Base-by-base conservation (phyloP, 495 filamentous ascomycete species). In the Aspergillus nidulans region DNA sequence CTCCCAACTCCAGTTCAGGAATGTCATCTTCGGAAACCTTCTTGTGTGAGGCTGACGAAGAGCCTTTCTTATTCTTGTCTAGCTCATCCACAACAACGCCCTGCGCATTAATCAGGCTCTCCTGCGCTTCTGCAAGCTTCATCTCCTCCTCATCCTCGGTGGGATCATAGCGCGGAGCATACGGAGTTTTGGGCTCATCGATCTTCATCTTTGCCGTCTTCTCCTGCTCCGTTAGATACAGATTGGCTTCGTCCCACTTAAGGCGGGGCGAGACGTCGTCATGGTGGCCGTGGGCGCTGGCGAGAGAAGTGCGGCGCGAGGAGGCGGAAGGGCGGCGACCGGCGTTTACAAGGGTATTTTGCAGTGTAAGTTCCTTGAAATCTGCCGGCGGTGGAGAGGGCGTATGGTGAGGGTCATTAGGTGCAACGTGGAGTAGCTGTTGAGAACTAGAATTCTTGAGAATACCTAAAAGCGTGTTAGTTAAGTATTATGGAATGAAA, bases 191-290 rank as follows among this genome's bases (percentile, higher is more conserved):
- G 45, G 94, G 94, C 74, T 98, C 94, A 60, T 89, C 85, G 64
- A 98, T 97, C 78, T 97, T 97, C 95, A 97, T 97, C 42, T 92
- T 97, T 26, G 87, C 82, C 32, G 85, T 90, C 67, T 89, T 91
- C 70, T 97, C 89, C 69, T 97, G 94, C 74, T 97, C 94, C 4
- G 91, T 90, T 12, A 97, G 79, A 69, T 97, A 97, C 19, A 98
- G 77, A 60, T 97, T 97, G 19, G 90, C 94, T 69, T 98, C 94
- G 63, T 98, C 94, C 94, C 94, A 98, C 68, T 96, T 95, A 52
- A 98, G 77, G 12, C 92, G 86, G 65, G 86, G 83, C 36, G 79
- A 79, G 49, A 79, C 78, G 21, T 87, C 84, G 18, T 81, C 76
- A 5, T 69, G 66, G 19, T 54, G 52, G 7, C 63, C 69, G 28